Evolutionary conservation across 169 alveolate species (phyloP).

Genomic region (Eimeria acervulina): DNA sequence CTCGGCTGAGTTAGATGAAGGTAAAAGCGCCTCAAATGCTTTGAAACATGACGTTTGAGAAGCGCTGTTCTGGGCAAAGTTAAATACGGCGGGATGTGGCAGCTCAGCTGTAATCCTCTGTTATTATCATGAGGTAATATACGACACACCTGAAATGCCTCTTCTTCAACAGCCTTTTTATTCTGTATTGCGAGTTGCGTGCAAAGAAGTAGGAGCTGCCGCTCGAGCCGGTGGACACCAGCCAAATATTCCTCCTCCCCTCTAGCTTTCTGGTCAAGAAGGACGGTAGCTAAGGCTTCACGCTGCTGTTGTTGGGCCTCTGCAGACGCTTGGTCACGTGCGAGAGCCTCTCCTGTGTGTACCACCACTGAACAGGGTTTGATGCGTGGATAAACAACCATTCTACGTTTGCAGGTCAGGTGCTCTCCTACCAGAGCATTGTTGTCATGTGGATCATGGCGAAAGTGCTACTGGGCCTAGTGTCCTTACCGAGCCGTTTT

Average conservation of each 20-base stretch:
- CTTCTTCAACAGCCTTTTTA: slow-evolving; percentile 52
- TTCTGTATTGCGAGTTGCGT: slow-evolving; percentile 59
- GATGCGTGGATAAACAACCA: neutral
- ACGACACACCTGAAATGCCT: slow-evolving; percentile 37
- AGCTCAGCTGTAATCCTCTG: neutral
- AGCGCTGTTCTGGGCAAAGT: neutral
- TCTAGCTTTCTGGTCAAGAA: slow-evolving; percentile 60
- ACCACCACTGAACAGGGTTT: neutral
- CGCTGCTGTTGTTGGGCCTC: slow-evolving; percentile 69
- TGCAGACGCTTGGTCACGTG: slow-evolving; percentile 12
- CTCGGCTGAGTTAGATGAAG: neutral
- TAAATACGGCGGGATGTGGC: neutral
- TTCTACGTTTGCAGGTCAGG: neutral
- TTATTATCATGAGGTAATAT: neutral
- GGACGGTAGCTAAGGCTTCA: slow-evolving; percentile 30
- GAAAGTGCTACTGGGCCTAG: neutral
- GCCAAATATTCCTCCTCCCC: slow-evolving; percentile 65
- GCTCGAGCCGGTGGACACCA: slow-evolving; percentile 64
- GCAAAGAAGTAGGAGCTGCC: slow-evolving; percentile 64
- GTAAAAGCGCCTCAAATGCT: neutral
- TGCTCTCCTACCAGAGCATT: neutral
- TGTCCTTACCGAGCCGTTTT: slow-evolving; percentile 41
- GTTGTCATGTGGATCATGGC: too few relatives aligned
- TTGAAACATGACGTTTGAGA: neutral
- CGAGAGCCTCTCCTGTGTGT: slow-evolving; percentile 37